These are phyloP conservation scores for Mycena alexandri DNA, from an alignment of 768 basidiomycete genomes.

Conservation along the genomic window DNA sequence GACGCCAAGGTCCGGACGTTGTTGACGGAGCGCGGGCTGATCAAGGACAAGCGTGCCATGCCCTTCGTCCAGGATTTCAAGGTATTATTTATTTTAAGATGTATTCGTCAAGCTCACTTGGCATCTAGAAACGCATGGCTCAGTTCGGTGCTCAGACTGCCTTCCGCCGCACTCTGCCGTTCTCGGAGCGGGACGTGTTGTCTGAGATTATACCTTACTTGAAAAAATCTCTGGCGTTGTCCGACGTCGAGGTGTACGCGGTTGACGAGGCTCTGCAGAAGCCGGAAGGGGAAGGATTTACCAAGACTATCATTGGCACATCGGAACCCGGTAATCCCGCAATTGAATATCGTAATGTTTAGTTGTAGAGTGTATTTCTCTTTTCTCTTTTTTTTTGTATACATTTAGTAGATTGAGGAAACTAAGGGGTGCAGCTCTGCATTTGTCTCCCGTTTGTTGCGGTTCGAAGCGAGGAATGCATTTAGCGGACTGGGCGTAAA, in stretches of 20 bases:
- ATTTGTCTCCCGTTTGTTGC: too few relatives aligned
- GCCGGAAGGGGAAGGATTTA: slow-evolving; percentile 68
- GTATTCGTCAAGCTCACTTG: slow-evolving; percentile 7
- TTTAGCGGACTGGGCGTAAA: too few relatives aligned
- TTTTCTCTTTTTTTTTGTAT: too few relatives aligned
- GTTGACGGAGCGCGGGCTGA: slow-evolving; percentile 78
- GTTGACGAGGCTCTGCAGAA: slow-evolving; percentile 76
- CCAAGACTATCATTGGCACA: slow-evolving; percentile 77
- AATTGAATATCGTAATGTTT: slow-evolving; percentile 88
- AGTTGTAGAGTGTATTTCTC: neutral
- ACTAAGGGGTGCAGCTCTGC: too few relatives aligned
- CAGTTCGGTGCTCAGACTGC: slow-evolving; percentile 82
- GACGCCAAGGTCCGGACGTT: slow-evolving; percentile 81
- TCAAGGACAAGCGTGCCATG: slow-evolving; percentile 97
- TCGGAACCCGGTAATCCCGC: slow-evolving; percentile 91
- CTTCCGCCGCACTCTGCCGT: slow-evolving; percentile 86
- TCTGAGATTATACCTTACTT: slow-evolving; percentile 82
- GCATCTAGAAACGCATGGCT: slow-evolving; percentile 79
- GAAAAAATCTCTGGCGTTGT: slow-evolving; percentile 78
- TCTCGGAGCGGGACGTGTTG: slow-evolving; percentile 85
- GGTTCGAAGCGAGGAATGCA: too few relatives aligned
- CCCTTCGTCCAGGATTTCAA: slow-evolving; percentile 95
- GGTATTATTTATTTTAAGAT: slow-evolving; percentile 56
- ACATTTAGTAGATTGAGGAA: too few relatives aligned
- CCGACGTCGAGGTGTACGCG: slow-evolving; percentile 76